phyloP scores from a whole-genome alignment of 139 green algal genomes.

The Astrephomene gubernaculifera region DNA sequence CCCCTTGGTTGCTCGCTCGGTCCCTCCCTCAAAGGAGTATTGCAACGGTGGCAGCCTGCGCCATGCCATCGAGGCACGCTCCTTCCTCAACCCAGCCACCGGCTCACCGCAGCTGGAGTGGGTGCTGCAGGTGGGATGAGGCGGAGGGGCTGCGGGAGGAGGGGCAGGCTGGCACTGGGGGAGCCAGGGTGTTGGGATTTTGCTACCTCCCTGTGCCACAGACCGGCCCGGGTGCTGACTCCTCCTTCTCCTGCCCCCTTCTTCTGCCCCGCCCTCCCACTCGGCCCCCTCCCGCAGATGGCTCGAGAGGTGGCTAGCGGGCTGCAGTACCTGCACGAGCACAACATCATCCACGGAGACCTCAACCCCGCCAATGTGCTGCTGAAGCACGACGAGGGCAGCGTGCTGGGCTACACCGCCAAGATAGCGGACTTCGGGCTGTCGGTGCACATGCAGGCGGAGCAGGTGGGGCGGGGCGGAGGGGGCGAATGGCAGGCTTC shows the following conservation, averaged over 20 bases:
- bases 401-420: constrained; percentile 41
- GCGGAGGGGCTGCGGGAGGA: neutral
- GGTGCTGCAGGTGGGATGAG: constrained; percentile 29
- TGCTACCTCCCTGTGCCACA: no score
- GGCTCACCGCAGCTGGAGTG: constrained; percentile 35
- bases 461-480: constrained; percentile 18
- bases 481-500: no score
- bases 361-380: constrained; percentile 48
- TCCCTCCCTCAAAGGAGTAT: constrained; percentile 43
- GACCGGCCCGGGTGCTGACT: no score
- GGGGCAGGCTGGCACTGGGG: neutral
- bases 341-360: constrained; percentile 52
- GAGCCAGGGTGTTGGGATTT: no score
- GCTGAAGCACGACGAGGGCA: constrained; percentile 7
- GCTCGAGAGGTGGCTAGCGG: constrained; percentile 38
- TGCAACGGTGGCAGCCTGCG: constrained; percentile 45
- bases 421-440: constrained; percentile 62
- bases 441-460: constrained; percentile 47
- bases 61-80: constrained; percentile 43
- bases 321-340: constrained; percentile 50
- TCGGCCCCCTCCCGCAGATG: constrained; percentile 3
- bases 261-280: neutral
- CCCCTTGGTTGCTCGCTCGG: no score
- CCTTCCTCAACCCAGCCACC: constrained; percentile 23
- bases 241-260: neutral